Base-by-base conservation (phyloP, 768 basidiomycete species). In the Coprinopsis marcescibilis region DNA sequence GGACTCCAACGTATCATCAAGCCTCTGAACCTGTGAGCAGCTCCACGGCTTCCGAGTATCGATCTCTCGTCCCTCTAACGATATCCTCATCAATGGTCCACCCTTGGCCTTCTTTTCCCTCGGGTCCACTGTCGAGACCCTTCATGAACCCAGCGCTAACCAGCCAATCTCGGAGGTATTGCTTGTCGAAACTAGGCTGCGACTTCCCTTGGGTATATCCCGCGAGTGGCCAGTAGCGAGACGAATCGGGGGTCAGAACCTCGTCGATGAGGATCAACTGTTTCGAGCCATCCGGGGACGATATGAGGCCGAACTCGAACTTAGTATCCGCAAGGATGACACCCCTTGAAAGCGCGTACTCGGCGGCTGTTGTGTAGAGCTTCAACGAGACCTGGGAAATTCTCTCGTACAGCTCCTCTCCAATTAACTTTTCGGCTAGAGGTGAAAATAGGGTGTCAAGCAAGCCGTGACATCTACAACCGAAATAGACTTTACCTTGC, bases 261-360 rank as follows among this genome's bases (percentile, higher is more conserved):
- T 99, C 96, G 64, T 99, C 96, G 54, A 98, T 84, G 39, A 98
- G 77, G 52, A 95, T 88, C 19, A 97, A 71, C 20, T 78, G 65
- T 50, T 64, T 61, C 4, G 55, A 45, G 12, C 41, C 39, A 14
- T 34, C 12, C 15, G 65, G 32, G 6, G 68, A 64, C 2, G 69
- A 71, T 39, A 92, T 58, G 35, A 97, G 77, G 4, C 96, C 96
- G 59, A 99, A 99, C 68, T 98, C 96, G 64, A 98, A 97, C 63
- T 99, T 99, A 32, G 94, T 98, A 65, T 99, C 95, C 19, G 93
- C 96, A 35, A 99, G 82, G 57, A 98, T 96, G 48, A 98, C 72
- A 14, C 91, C 94, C 3, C 81, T 76, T 4, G 76, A 71, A 21
- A 71, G 67, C 7, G 91, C 89, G 57, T 90, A 79, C 21, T 70